phyloP scores from a whole-genome alignment of 2,329 filamentous ascomycete genomes.

The Pleurostoma richardsiae region DNA sequence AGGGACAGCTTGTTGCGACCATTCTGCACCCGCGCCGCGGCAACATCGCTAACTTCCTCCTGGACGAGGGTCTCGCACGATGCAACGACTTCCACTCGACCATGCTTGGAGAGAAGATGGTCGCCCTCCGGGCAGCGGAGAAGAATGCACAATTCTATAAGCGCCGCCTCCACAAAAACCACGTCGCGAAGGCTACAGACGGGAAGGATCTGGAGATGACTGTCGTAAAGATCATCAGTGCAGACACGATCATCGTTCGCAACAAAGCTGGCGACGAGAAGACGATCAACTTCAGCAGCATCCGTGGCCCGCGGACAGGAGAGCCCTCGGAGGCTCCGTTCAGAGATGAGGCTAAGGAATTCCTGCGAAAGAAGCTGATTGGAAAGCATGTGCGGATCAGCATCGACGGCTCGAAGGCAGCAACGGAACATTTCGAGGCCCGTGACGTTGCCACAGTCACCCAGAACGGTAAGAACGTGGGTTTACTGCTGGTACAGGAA shows the following conservation, averaged over 20 bases:
- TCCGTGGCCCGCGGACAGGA: slow-evolving; percentile 84
- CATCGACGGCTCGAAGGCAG: slow-evolving; percentile 86
- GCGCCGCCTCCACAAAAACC: slow-evolving; percentile 75
- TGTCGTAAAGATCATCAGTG: slow-evolving; percentile 80
- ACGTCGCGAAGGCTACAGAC: slow-evolving; percentile 64
- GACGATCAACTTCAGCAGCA: slow-evolving; percentile 86
- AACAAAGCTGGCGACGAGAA: slow-evolving; percentile 83
- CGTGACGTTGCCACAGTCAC: slow-evolving; percentile 89
- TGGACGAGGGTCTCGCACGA: slow-evolving; percentile 82
- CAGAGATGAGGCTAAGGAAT: slow-evolving; percentile 92
- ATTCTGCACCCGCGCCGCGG: slow-evolving; percentile 83
- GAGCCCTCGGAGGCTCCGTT: slow-evolving; percentile 87
- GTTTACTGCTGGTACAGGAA: slow-evolving; percentile 78
- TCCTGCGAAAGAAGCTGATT: slow-evolving; percentile 86
- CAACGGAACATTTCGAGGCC: slow-evolving; percentile 85
- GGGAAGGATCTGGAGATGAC: slow-evolving; percentile 69
- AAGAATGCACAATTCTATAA: slow-evolving; percentile 74
- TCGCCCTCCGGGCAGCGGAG: slow-evolving; percentile 76
- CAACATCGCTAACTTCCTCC: slow-evolving; percentile 86
- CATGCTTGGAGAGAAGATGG: slow-evolving; percentile 85
- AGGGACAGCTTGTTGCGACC: slow-evolving; percentile 84
- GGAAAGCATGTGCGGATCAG: slow-evolving; percentile 90
- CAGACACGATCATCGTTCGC: slow-evolving; percentile 82
- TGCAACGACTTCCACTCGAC: slow-evolving; percentile 97
- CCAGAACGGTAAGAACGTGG: slow-evolving; percentile 81